Percentiles rank a stretch among this genome's conserved stretches.
Conservation (phyloP, 495 filamentous ascomycete species). For the Parathielavia hyrcaniae region DNA sequence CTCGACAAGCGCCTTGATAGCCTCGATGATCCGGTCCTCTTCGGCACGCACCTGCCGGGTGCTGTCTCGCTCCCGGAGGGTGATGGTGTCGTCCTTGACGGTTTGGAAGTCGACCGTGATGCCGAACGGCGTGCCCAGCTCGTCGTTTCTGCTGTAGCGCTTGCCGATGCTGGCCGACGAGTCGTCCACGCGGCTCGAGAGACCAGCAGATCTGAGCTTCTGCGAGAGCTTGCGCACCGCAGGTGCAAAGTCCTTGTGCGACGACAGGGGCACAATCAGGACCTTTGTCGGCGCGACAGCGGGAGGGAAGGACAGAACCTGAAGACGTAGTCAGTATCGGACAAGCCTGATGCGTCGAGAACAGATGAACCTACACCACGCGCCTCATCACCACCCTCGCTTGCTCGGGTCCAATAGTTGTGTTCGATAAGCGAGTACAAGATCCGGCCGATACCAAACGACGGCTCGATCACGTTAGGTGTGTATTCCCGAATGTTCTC, state of each 20-base stretch:
- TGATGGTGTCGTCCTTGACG: slow-evolving; percentile 61
- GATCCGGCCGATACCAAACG: slow-evolving; percentile 78
- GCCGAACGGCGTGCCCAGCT: slow-evolving; percentile 65
- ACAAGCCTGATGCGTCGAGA: background rate
- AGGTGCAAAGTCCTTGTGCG: slow-evolving; percentile 55
- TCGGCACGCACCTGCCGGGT: slow-evolving; percentile 65
- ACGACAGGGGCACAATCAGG: slow-evolving; percentile 65
- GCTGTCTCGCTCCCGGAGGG: slow-evolving; percentile 65
- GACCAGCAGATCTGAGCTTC: slow-evolving; percentile 52
- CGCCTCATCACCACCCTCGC: slow-evolving; percentile 60
- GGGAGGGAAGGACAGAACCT: slow-evolving; percentile 71
- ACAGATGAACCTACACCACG: slow-evolving; percentile 52
- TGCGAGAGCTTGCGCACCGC: slow-evolving; percentile 50
- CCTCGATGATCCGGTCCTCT: slow-evolving; percentile 56
- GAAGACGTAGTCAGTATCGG: slow-evolving; percentile 19
- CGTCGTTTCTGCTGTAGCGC: slow-evolving; percentile 66
- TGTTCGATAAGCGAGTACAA: slow-evolving; percentile 75
- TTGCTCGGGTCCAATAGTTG: slow-evolving; percentile 64
- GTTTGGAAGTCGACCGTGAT: slow-evolving; percentile 73
- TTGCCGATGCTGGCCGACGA: slow-evolving; percentile 67
- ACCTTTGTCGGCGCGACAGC: slow-evolving; percentile 69
- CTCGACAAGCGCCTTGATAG: slow-evolving; percentile 52
- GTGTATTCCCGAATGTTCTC: slow-evolving; percentile 71
- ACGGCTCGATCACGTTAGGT: slow-evolving; percentile 80
- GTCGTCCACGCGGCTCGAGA: slow-evolving; percentile 62